Evolutionary conservation across 2,329 filamentous ascomycete species (phyloP), one percentile per base, ranked within the genome.

Genomic region (Penicillium rolfsii): DNA sequence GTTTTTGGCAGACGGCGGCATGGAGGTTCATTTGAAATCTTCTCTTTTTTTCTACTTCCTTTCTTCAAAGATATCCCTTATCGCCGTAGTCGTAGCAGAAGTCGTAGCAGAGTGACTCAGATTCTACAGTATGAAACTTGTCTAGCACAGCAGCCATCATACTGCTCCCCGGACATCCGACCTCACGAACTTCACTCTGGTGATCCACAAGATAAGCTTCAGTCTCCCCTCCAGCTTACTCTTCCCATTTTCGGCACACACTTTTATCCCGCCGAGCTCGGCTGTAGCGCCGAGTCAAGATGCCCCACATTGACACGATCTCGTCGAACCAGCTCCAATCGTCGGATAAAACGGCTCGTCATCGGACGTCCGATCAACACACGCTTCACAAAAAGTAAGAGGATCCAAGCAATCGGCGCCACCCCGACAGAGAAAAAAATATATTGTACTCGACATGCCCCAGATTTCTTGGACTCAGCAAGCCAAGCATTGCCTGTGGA

Each of bases 311-410:
- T 57, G 19, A 11, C 14, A 22, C 11, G 19, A 52, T 38, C 49
- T 38, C 30, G 19, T 52, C 54, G 26, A 57, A 64, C 41, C 38
- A 61, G 41, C 52, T 45, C 48, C 54, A 35, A 35, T 35, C 54
- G 26, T 59, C 71, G 72, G 72, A 57, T 74, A 72, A 65, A 40
- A 68, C 71, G 71, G 72, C 69, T 70, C 52, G 38, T 64, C 41
- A 36, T 41, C 33, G 64, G 64, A 62, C 57, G 50, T 67, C 66
- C 69, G 64, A 65, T 38, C 53, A 12, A 40, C 36, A 53, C 49
- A 53, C 56, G 58, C 40, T 57, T 28, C 54, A 57, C 19, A 22
- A 22, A 58, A 55, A 22, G 28, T 56, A 56, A n/a, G 5, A 19
- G 40, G 3, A 24, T 6, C 36, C 22, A 9, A 22, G 22, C 19